These are phyloP conservation scores for Phytopythium montanum DNA, from an alignment of 352 stramenopile species.

Conservation along the genomic window DNA sequence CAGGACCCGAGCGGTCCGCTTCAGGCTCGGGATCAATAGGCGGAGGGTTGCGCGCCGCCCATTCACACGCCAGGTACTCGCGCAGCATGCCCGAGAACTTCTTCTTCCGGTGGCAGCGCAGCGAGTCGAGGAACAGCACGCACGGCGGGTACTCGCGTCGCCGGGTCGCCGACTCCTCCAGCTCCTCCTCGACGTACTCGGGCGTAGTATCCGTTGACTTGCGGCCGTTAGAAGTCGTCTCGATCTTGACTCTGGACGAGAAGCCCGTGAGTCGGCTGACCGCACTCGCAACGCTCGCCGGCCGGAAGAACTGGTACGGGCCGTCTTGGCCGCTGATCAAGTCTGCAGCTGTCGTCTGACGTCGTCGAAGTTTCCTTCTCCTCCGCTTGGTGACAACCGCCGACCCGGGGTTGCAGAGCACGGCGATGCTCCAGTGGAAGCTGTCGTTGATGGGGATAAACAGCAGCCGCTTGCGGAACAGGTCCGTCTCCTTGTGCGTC, in stretches of 20 bases:
- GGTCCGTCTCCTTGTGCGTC: slow-evolving; percentile 78
- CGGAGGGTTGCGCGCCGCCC: slow-evolving; percentile 21
- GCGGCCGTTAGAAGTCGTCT: background rate
- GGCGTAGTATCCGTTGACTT: background rate
- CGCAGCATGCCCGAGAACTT: slow-evolving; percentile 79
- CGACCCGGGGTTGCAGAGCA: slow-evolving; percentile 81
- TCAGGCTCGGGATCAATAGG: slow-evolving; percentile 6
- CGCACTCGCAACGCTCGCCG: background rate
- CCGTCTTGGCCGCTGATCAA: slow-evolving; percentile 35
- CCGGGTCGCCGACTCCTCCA: slow-evolving; percentile 29
- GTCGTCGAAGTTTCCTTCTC: slow-evolving; percentile 8
- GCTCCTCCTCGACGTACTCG: slow-evolving; percentile 34
- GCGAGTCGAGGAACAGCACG: slow-evolving; percentile 94
- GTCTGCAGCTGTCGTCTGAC: slow-evolving; percentile 4
- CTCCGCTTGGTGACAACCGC: slow-evolving; percentile 55
- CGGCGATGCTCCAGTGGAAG: slow-evolving; percentile 89
- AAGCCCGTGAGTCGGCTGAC: background rate
- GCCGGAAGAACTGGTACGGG: slow-evolving; percentile 15
- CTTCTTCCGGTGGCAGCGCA: slow-evolving; percentile 92
- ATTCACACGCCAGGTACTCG: slow-evolving; percentile 88
- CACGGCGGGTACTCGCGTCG: slow-evolving; percentile 53
- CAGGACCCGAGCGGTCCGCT: background rate
- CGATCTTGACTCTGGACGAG: too few relatives aligned
- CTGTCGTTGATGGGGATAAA: slow-evolving; percentile 91
- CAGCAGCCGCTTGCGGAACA: slow-evolving; percentile 86